phyloP scores from a whole-genome alignment of 2,329 filamentous ascomycete species.

The Rhexocercosporidium sp. region DNA sequence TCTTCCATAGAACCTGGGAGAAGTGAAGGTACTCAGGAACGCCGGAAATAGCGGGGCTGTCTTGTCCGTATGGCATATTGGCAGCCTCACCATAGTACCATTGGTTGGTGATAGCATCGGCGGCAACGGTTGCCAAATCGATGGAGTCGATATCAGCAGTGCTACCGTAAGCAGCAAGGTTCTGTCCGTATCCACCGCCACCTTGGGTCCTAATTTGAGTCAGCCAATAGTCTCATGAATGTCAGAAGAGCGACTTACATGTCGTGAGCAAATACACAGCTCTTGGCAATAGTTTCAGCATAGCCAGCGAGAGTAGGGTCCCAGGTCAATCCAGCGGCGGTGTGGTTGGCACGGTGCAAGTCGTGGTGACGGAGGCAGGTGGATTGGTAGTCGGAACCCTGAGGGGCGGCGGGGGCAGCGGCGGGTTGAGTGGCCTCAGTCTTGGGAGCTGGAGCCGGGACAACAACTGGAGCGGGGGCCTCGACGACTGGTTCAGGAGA shows the following conservation, averaged over 20 bases:
- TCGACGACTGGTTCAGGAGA: conserved; percentile 16
- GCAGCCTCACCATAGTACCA: conserved; percentile 86
- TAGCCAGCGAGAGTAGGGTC: conserved; percentile 64
- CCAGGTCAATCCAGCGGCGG: conserved; percentile 69
- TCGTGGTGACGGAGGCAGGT: conserved; percentile 68
- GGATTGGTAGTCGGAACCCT: conserved; percentile 30
- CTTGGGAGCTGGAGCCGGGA: not conserved
- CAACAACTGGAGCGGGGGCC: conserved; percentile 14
- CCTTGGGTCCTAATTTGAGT: conserved; percentile 55
- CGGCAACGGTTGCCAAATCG: conserved; percentile 60
- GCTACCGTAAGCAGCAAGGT: conserved; percentile 73
- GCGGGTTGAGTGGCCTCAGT: conserved; percentile 10
- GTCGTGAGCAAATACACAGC: conserved; percentile 77
- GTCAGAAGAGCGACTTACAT: conserved; percentile 59
- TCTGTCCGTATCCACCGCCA: conserved; percentile 81
- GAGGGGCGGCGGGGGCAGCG: conserved; percentile 24
- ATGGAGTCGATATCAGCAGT: conserved; percentile 50
- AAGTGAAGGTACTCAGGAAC: conserved; percentile 58
- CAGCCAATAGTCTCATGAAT: conserved; percentile 35
- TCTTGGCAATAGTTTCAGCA: conserved; percentile 66
- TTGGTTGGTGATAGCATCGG: conserved; percentile 74
- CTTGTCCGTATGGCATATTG: conserved; percentile 60
- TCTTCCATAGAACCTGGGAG: conserved; percentile 75
- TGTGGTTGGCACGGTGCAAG: conserved; percentile 83
- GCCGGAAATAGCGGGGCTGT: conserved; percentile 62